Conservation (phyloP, 352 stramenopile species). For the Pythium brachiatum region DNA sequence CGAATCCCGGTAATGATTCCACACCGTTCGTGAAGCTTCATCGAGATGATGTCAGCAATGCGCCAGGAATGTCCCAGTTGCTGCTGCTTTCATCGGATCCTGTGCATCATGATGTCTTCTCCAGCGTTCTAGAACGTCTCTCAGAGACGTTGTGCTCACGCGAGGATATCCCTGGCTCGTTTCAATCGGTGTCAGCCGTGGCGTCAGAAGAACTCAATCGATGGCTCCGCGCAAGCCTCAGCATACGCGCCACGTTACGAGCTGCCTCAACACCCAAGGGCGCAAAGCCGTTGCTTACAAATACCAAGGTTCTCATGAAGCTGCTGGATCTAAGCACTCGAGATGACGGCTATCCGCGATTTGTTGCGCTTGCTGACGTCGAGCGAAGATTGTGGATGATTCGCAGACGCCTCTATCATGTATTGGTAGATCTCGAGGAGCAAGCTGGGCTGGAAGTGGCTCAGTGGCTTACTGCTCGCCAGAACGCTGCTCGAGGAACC, state of each 20-base stretch:
- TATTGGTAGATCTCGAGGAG: slow-evolving; percentile 20
- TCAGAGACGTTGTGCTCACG: not conserved
- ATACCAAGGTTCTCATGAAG: not conserved
- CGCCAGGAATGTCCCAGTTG: not conserved
- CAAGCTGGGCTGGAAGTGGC: slow-evolving; percentile 8
- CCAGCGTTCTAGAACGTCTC: not conserved
- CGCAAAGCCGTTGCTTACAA: not conserved
- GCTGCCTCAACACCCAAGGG: not conserved
- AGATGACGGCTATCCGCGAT: slow-evolving; percentile 16
- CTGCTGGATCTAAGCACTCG: not conserved
- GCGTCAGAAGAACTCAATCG: not conserved
- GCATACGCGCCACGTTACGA: not conserved
- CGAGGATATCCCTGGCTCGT: not conserved
- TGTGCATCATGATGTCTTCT: not conserved
- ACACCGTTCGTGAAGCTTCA: slow-evolving; percentile 16
- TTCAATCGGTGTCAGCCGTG: not conserved
- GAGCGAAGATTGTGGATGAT: slow-evolving; percentile 24
- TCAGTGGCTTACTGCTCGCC: slow-evolving; percentile 9
- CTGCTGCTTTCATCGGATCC: not conserved
- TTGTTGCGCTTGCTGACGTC: slow-evolving; percentile 12
- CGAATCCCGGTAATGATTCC: not conserved
- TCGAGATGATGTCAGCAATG: slow-evolving; percentile 11
- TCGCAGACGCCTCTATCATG: slow-evolving; percentile 13
- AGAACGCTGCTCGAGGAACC: not conserved
- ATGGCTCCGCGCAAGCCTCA: slow-evolving; percentile 7